Base-by-base conservation (phyloP, 2,329 filamentous ascomycete genomes). In the Penicillium sp. region DNA sequence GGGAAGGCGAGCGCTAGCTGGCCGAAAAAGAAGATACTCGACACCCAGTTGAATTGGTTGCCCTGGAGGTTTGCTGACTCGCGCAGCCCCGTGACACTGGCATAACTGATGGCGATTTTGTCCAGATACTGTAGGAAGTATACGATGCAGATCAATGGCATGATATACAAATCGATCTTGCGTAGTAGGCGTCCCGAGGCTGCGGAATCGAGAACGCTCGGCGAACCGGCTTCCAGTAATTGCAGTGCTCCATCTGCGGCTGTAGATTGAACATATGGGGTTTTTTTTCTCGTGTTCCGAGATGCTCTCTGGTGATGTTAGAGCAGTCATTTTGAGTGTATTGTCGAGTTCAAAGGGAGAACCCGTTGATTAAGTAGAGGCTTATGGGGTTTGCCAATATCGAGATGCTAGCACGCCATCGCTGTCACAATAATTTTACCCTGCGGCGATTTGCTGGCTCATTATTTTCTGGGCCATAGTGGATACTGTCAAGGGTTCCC, bases 1-100 rank as follows among this genome's bases (percentile, higher is more conserved):
- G 75, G 75, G 10, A 74, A 77, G 36, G 75, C 69, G 28, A 76
- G 74, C 0, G 69, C 57, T 3, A 62, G 42, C 36, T 63, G 58
- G 1, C 60, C 60, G 44, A 65, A 64, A 47, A 58, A 63, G 50
- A 65, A 64, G 7, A 65, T 62, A 55, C 71, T 72, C 14, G 69
- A 72, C 1, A 76, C 70, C 73, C 78, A 79, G 41, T 75, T 77
- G 60, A 78, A 80, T 48, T 75, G 68, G 35, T 73, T 76, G 4
- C 73, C 78, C 5, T 67, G 63, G 0, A 80, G 69, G 4, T 75
- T 65, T 0, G 68, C 65, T 1, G 73, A 70, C 44, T 61, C 50
- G 5, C 61, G 61, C 19, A 72, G 42, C 1, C 67, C 69, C 3
- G 66, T 70, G 17, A 71, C 60, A 25, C 64, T 64, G 33, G 64